Evolutionary conservation across 1,284 basidiomycete genomes (phyloP), one percentile per base, ranked within the genome.

Genomic region (Hymenochaete sp.): DNA sequence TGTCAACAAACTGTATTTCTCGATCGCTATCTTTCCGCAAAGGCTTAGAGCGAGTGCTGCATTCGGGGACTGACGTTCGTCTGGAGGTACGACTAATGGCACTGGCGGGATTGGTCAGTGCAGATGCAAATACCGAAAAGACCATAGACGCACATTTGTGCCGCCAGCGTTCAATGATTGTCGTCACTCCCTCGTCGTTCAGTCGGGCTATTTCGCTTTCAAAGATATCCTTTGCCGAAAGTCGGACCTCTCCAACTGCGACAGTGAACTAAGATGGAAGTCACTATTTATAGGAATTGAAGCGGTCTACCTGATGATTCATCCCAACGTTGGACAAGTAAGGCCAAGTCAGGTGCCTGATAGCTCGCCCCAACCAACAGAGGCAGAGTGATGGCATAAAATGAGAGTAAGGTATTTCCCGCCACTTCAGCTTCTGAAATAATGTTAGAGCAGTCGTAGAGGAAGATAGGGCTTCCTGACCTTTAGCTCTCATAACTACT

Each of bases 1-100:
- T 4, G 84, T 78, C 27, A 98, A 67, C 3, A 90, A 65, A 44
- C 75, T 82, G 57, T 88, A 89, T 54, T 85, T 84, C 57, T 89
- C 82, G 16, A 83, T 69, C 0, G 92, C 89, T 37, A 97, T 74
- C 51, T 83, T 82, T 0, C 91, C 91, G 37, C 89, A 81, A 13
- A 95, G 67, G 37, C 87, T 82, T 2, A 95, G 64, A 0, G 90
- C 81, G 13, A 82, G 67, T 0, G 82, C 82, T 0, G 80, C 72
- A 7, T 63, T 66, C 0, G 67, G 59, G 1, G 71, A 70, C 53
- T 80, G 72, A 40, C 68, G 71, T 38, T 78, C 71, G 0, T 67
- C 67, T 11, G 72, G 67, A 0, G 76, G 67, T 48, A 79, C 77
- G 16, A 79, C 60, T 38, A 70, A 75, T 0, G 89, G 90, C n/a